A percentile compares a stretch with the other conserved stretches of the same genome.
These are phyloP conservation scores for Prunus yedoensis DNA, from an alignment of 331 rosid genomes.

Conservation along the genomic window DNA sequence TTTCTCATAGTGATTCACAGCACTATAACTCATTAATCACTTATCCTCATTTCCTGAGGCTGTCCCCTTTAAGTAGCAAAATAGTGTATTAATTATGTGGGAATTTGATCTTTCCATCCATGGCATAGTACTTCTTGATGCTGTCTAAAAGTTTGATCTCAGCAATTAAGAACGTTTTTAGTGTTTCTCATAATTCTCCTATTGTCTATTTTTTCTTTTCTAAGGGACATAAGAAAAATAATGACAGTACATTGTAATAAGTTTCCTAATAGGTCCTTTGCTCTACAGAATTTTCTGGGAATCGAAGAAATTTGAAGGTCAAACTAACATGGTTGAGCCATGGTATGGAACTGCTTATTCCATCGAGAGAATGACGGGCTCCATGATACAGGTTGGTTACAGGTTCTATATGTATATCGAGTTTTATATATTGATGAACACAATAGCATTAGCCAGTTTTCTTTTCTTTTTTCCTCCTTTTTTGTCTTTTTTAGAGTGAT, in stretches of 20 bases:
- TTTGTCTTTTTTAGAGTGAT: neutral
- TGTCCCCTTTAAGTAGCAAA: too few relatives aligned
- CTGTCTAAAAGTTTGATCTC: neutral
- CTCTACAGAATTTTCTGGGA: conserved; percentile 86
- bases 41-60: too few relatives aligned
- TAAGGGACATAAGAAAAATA: neutral
- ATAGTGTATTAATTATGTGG: too few relatives aligned
- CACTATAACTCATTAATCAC: neutral
- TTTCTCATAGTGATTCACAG: too few relatives aligned
- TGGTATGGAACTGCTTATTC: conserved; percentile 94
- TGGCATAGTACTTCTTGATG: neutral
- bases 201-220: conserved; percentile 9
- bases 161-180: too few relatives aligned
- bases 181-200: neutral
- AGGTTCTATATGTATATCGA: neutral
- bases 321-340: conserved; percentile 71
- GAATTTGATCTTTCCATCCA: too few relatives aligned
- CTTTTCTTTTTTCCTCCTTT: neutral
- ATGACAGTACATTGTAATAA: neutral
- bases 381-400: conserved; percentile 62
- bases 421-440: neutral
- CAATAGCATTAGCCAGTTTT: neutral
- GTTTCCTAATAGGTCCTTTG: conserved; percentile 21
- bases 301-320: conserved; percentile 74
- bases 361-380: conserved; percentile 52